Conservation (phyloP, 352 stramenopile species). For the Aphanomyces cochlioides region DNA sequence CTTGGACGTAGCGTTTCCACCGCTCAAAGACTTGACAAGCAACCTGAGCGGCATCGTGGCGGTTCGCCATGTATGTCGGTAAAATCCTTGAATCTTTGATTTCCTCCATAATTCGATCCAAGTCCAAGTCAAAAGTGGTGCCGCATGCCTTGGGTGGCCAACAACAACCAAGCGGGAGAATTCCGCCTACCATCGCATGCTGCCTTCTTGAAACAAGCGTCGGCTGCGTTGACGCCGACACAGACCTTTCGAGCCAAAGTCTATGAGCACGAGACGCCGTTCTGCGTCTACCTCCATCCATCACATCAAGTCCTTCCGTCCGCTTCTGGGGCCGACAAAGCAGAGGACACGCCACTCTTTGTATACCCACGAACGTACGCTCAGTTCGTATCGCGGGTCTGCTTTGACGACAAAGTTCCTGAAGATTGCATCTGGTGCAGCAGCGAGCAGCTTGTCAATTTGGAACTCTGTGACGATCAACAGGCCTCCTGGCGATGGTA, state of each 20-base stretch:
- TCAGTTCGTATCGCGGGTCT: slow-evolving; percentile 67
- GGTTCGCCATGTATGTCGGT: not conserved
- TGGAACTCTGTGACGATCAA: slow-evolving; percentile 74
- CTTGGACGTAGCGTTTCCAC: not conserved
- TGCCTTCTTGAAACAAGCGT: slow-evolving; percentile 21
- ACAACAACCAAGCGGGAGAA: slow-evolving; percentile 80
- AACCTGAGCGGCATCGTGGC: not conserved
- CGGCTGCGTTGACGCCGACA: slow-evolving; percentile 8
- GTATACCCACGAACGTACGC: slow-evolving; percentile 64
- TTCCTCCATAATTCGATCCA: not conserved
- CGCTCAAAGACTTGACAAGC: not conserved
- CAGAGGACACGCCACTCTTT: slow-evolving; percentile 33
- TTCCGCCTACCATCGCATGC: slow-evolving; percentile 59
- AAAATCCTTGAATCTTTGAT: not conserved
- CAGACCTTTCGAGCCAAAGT: slow-evolving; percentile 49
- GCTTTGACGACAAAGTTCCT: slow-evolving; percentile 40
- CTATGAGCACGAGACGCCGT: slow-evolving; percentile 48
- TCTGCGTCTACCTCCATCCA: slow-evolving; percentile 37
- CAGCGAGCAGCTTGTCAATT: slow-evolving; percentile 66
- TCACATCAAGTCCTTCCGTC: not conserved
- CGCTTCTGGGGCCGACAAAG: not conserved
- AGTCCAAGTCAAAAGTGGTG: not conserved
- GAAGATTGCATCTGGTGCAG: slow-evolving; percentile 57
- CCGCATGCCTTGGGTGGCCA: slow-evolving; percentile 75
- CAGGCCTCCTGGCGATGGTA: slow-evolving; percentile 74